Conservation (phyloP, 2,329 filamentous ascomycete species). For the Epichloe glyceriae region DNA sequence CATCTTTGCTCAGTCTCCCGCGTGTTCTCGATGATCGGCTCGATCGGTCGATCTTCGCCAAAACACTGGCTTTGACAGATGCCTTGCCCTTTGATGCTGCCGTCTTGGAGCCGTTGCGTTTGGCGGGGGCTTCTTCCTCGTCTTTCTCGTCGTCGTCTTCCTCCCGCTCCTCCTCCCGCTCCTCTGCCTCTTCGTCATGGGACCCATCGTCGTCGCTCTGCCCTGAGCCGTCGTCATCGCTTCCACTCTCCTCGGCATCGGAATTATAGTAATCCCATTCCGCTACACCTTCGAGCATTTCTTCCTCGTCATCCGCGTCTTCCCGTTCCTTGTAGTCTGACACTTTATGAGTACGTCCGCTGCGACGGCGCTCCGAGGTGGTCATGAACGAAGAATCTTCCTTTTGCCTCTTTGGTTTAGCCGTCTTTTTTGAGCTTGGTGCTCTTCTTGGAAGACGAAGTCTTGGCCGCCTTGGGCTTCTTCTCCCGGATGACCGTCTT, state of each 20-base stretch:
- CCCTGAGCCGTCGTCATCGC: conserved; percentile 8
- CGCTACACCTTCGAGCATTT: conserved; percentile 48
- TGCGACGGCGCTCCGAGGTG: conserved; percentile 39
- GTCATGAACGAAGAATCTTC: conserved; percentile 18
- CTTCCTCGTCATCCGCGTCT: conserved; percentile 44
- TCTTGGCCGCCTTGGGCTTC: conserved; percentile 23
- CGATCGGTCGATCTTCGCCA: conserved; percentile 11
- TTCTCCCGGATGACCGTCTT: conserved; percentile 25
- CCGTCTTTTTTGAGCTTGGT: conserved; percentile 14
- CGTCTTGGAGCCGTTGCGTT: conserved; percentile 14
- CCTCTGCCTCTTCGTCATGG: conserved; percentile 7
- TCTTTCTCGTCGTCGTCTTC: conserved; percentile 4
- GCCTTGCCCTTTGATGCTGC: conserved; percentile 11
- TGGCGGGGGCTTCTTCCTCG: conserved; percentile 10
- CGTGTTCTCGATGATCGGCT: conserved; percentile 15
- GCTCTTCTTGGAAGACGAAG: conserved; percentile 17
- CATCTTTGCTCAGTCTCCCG: conserved; percentile 13
- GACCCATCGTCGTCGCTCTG: conserved; percentile 8
- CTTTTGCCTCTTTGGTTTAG: conserved; percentile 20
- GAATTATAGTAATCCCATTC: conserved; percentile 40
- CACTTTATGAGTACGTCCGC: conserved; percentile 34
- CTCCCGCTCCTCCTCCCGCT: neutral
- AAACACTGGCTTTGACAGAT: conserved; percentile 14
- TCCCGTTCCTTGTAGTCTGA: conserved; percentile 44
- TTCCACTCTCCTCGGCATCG: conserved; percentile 16